Evolutionary conservation across 2,329 filamentous ascomycete species (phyloP).

Genomic region (Pseudogymnoascus sp.): DNA sequence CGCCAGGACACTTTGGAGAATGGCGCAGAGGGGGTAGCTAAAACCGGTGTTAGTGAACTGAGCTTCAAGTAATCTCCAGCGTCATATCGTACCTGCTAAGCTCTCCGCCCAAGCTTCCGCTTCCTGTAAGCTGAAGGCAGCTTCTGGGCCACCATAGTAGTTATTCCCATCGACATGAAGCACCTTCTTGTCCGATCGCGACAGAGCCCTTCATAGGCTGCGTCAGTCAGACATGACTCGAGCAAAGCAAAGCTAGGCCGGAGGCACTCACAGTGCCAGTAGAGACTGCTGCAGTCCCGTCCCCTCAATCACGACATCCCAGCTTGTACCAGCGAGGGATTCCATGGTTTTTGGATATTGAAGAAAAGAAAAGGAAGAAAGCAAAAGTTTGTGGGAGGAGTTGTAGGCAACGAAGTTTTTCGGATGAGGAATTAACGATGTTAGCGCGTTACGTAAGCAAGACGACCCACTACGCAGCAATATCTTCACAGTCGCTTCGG

Average conservation of each 20-base stretch:
- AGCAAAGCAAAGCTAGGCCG: slow-evolving; percentile 15
- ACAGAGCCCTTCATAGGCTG: slow-evolving; percentile 71
- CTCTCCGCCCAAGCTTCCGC: slow-evolving; percentile 64
- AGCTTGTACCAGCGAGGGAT: slow-evolving; percentile 63
- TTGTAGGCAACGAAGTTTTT: slow-evolving; percentile 7
- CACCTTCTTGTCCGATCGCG: slow-evolving; percentile 83
- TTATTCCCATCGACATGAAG: slow-evolving; percentile 82
- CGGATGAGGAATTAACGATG: slow-evolving; percentile 3
- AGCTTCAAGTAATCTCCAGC: neutral
- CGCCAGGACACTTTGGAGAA: slow-evolving; percentile 26
- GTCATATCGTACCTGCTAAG: slow-evolving; percentile 27
- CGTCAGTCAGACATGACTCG: slow-evolving; percentile 62
- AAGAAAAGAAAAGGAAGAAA: slow-evolving; percentile 11
- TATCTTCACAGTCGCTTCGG: slow-evolving; percentile 13
- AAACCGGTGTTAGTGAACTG: neutral
- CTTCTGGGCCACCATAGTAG: slow-evolving; percentile 82
- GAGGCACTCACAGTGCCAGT: slow-evolving; percentile 59
- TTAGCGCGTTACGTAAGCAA: slow-evolving; percentile 11
- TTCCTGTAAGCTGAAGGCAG: slow-evolving; percentile 78
- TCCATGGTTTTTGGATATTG: slow-evolving; percentile 50
- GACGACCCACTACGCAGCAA: slow-evolving; percentile 13
- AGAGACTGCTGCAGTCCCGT: slow-evolving; percentile 74
- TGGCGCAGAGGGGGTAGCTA: slow-evolving; percentile 13
- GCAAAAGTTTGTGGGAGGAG: slow-evolving; percentile 19
- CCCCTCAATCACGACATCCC: slow-evolving; percentile 74